Conservation (phyloP, 768 basidiomycete genomes). For the Boletus pseudo-olivaceus region DNA sequence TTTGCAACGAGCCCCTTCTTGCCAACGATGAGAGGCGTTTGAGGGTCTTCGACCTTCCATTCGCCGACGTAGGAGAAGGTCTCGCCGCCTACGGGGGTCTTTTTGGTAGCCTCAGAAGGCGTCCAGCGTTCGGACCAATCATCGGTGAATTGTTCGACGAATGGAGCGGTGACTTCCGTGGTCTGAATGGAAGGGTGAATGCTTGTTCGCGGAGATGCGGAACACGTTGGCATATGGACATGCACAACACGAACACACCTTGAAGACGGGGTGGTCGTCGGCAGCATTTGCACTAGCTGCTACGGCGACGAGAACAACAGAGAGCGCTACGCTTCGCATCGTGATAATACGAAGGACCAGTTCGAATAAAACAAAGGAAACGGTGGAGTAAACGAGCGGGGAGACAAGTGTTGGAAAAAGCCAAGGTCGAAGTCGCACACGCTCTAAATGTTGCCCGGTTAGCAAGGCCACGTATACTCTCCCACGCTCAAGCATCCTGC, state of each 20-base stretch:
- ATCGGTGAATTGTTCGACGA: conserved; percentile 94
- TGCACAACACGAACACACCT: conserved; percentile 40
- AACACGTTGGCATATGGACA: conserved; percentile 8
- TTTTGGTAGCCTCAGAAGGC: conserved; percentile 95
- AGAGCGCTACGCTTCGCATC: conserved; percentile 89
- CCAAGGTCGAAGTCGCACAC: conserved; percentile 12
- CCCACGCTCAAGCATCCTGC: conserved; percentile 28
- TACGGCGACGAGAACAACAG: conserved; percentile 62
- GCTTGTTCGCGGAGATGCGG: background rate
- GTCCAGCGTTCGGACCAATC: conserved; percentile 94
- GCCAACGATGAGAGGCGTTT: conserved; percentile 70
- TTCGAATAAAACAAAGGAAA: conserved; percentile 35
- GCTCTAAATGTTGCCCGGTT: conserved; percentile 36
- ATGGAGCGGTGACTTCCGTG: conserved; percentile 78
- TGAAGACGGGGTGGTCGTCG: conserved; percentile 65
- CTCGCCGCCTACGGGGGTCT: conserved; percentile 93
- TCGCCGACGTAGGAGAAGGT: conserved; percentile 96
- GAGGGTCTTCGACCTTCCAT: conserved; percentile 93
- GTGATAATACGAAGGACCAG: conserved; percentile 62
- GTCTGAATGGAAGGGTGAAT: conserved; percentile 41
- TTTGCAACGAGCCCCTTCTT: conserved; percentile 94
- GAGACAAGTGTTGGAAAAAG: conserved; percentile 28
- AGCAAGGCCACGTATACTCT: conserved; percentile 45
- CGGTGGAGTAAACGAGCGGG: conserved; percentile 34
- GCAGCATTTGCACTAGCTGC: conserved; percentile 61